Conservation (phyloP, 192 early-diverging fungal species). For the Backusella mclennaniae region DNA sequence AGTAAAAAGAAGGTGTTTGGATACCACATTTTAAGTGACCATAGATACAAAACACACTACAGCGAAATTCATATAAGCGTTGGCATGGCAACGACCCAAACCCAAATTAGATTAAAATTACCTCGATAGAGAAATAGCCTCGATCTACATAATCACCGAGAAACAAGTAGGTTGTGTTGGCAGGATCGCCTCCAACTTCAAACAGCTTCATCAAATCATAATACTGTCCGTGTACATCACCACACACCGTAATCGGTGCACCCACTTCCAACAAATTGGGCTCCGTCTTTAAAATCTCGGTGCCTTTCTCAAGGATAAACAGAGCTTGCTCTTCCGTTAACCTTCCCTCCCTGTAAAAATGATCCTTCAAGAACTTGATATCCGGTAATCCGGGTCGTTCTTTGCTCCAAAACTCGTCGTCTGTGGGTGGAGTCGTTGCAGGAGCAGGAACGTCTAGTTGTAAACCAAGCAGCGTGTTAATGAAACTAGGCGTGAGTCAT, state of each 20-base stretch:
- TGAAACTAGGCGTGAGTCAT: neutral
- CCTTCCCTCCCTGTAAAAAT: slow-evolving; percentile 92
- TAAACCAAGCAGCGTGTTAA: neutral
- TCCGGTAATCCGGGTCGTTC: slow-evolving; percentile 69
- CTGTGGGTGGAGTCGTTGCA: slow-evolving; percentile 44
- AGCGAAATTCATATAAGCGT: neutral
- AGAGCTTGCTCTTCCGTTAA: slow-evolving; percentile 91
- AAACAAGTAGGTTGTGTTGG: slow-evolving; percentile 88
- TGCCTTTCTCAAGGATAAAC: slow-evolving; percentile 80
- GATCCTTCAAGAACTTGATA: slow-evolving; percentile 81
- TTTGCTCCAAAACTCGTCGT: slow-evolving; percentile 54
- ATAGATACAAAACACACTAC: slow-evolving; percentile 91
- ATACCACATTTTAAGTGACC: slow-evolving; percentile 91
- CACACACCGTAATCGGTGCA: slow-evolving; percentile 94
- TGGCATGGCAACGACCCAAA: neutral
- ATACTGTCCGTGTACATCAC: slow-evolving; percentile 97
- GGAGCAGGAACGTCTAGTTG: slow-evolving; percentile 54
- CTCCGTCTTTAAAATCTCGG: slow-evolving; percentile 78
- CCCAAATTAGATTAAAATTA: slow-evolving; percentile 18
- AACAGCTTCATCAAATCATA: slow-evolving; percentile 98
- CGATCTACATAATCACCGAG: slow-evolving; percentile 97
- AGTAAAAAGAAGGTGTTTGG: slow-evolving; percentile 82
- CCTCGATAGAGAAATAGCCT: slow-evolving; percentile 97
- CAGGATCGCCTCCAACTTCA: slow-evolving; percentile 94
- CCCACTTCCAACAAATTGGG: slow-evolving; percentile 84